A percentile compares a stretch with the other conserved stretches of the same genome.
Evolutionary conservation across 78 protist species (phyloP).

Genomic region (Cavenderia fasciculata): DNA sequence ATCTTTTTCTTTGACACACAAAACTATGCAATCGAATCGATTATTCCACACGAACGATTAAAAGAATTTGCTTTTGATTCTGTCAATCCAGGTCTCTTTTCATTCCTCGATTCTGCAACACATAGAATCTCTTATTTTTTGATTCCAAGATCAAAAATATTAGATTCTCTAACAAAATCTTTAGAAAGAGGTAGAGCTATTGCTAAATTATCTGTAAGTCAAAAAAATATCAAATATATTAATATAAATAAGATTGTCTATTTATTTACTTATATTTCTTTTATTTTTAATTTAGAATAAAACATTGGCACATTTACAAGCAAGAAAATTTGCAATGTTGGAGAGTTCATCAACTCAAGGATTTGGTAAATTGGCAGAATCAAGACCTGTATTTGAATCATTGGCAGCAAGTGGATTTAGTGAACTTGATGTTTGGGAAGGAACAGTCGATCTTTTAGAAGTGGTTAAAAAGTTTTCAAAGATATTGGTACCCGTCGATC

Average conservation of each 20-base stretch:
- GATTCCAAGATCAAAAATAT: constrained; percentile 21
- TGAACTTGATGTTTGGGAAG: constrained; percentile 71
- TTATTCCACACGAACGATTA: constrained; percentile 42
- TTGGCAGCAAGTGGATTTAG: constrained; percentile 49
- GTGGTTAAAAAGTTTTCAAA: constrained; percentile 17
- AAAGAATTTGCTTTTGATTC: constrained; percentile 42
- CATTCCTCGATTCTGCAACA: constrained; percentile 8
- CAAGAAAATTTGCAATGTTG: constrained; percentile 29
- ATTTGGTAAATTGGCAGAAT: constrained; percentile 50
- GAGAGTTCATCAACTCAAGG: not conserved
- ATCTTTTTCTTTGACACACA: constrained; percentile 39
- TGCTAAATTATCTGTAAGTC: constrained; percentile 15
- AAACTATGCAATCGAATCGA: not conserved
- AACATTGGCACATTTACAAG: constrained; percentile 3
- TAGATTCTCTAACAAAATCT: constrained; percentile 11
- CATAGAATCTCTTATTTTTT: constrained; percentile 23
- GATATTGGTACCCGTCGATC: constrained; percentile 36
- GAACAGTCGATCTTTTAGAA: constrained; percentile 57
- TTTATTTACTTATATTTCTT: not conserved
- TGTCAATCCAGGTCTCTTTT: constrained; percentile 41
- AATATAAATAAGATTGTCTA: not conserved
- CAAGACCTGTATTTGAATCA: constrained; percentile 51
- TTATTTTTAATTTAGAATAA: not conserved
- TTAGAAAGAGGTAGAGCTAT: constrained; percentile 47
- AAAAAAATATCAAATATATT: not conserved